These are phyloP conservation scores for Silene coronaria DNA, from an alignment of 179 eudicot genomes.

Conservation along the genomic window DNA sequence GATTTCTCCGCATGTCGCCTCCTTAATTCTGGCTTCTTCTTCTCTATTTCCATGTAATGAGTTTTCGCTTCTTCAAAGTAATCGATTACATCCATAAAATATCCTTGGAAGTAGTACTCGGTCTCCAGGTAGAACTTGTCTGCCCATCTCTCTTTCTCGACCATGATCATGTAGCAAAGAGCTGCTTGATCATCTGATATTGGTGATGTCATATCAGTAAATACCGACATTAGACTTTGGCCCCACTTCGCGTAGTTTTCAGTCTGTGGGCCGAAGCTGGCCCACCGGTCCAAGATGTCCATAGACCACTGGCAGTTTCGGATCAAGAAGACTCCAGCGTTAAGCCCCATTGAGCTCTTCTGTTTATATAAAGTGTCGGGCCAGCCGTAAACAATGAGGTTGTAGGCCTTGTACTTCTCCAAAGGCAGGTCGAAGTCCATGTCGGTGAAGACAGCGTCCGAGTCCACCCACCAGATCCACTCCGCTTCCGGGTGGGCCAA, in stretches of 20 bases:
- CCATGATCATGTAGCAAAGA: slow-evolving; percentile 31
- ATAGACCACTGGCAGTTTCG: slow-evolving; percentile 66
- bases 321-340: slow-evolving; percentile 45
- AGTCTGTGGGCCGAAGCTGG: slow-evolving; percentile 45
- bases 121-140: slow-evolving; percentile 37
- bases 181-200: slow-evolving; percentile 51
- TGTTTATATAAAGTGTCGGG: slow-evolving; percentile 23
- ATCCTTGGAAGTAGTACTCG: slow-evolving; percentile 38
- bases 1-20: slow-evolving; percentile 38
- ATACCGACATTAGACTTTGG: slow-evolving; percentile 13
- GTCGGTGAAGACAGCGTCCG: slow-evolving; percentile 42
- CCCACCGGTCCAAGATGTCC: slow-evolving; percentile 44
- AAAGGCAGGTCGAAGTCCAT: slow-evolving; percentile 44
- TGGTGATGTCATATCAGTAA: slow-evolving; percentile 40
- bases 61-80: slow-evolving; percentile 21
- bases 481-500: slow-evolving; percentile 44
- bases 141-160: slow-evolving; percentile 34
- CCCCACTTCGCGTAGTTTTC: slow-evolving; percentile 44
- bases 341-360: slow-evolving; percentile 37
- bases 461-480: slow-evolving; percentile 49
- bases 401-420: slow-evolving; percentile 28
- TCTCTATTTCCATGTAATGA: slow-evolving; percentile 23
- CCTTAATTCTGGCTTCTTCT: slow-evolving; percentile 19
- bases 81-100: slow-evolving; percentile 35
- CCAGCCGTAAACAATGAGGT: slow-evolving; percentile 43